phyloP scores from a whole-genome alignment of 805 yeast species.

The Yarrowia yakushimensis region DNA sequence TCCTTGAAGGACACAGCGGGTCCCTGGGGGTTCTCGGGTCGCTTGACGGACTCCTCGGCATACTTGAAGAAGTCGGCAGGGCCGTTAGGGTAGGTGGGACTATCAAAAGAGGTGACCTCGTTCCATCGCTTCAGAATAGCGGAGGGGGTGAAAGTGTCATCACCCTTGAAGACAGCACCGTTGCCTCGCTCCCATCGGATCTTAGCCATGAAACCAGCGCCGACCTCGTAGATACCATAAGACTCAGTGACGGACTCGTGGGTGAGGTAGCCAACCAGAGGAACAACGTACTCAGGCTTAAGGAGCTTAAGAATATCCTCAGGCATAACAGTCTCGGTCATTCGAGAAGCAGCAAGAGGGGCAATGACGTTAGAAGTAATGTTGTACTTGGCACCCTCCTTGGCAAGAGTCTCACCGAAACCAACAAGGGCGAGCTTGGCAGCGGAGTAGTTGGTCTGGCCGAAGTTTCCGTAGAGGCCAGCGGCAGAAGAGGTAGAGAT shows the following conservation, averaged over 20 bases:
- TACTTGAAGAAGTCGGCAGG: conserved; percentile 68
- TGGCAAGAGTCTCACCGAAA: conserved; percentile 88
- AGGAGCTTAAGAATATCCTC: conserved; percentile 75
- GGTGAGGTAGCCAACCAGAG: conserved; percentile 75
- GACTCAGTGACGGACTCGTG: conserved; percentile 61
- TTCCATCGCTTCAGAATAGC: conserved; percentile 67
- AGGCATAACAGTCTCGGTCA: conserved; percentile 90
- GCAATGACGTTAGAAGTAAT: conserved; percentile 85
- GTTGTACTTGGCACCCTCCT: conserved; percentile 85
- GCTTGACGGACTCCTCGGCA: conserved; percentile 49
- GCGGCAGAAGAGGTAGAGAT: conserved; percentile 97
- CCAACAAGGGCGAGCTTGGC: conserved; percentile 91
- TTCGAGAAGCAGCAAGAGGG: conserved; percentile 91
- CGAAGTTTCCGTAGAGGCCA: conserved; percentile 94
- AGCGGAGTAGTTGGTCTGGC: conserved; percentile 93
- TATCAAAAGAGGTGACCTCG: conserved; percentile 56
- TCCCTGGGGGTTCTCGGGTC: conserved; percentile 61
- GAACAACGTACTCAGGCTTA: conserved; percentile 87
- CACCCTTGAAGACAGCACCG: conserved; percentile 81
- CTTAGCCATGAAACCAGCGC: conserved; percentile 90
- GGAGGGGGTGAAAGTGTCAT: conserved; percentile 75
- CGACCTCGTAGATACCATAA: conserved; percentile 83
- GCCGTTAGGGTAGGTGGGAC: conserved; percentile 64
- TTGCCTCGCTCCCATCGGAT: conserved; percentile 92
- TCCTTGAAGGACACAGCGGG: conserved; percentile 59